Evolutionary conservation across 345 rosid species (phyloP).

Genomic region (Camelina laxa): DNA sequence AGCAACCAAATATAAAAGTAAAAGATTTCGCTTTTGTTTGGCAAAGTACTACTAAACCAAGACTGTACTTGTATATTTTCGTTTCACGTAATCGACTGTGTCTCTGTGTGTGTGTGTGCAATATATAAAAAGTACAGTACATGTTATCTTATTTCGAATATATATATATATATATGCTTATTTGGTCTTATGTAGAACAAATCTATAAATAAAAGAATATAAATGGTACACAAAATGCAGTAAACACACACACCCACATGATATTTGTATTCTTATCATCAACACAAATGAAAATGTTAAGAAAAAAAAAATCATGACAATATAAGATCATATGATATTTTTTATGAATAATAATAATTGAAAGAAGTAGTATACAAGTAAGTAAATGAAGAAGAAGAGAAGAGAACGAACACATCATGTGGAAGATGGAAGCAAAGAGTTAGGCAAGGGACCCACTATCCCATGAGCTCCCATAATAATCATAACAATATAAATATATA

Average conservation of each 20-base stretch:
- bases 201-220: not conserved
- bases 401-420: slow-evolving; percentile 46
- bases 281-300: not conserved
- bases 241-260: slow-evolving; percentile 26
- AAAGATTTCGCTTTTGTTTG: not conserved
- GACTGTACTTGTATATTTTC: not conserved
- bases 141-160: too few species aligned
- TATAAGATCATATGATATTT: too few species aligned
- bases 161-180: not conserved
- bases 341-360: slow-evolving; percentile 1
- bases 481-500: slow-evolving; percentile 19
- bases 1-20: not conserved
- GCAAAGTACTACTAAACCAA: not conserved
- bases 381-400: not conserved
- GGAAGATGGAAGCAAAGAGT: slow-evolving; percentile 49
- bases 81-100: slow-evolving; percentile 3
- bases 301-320: not conserved
- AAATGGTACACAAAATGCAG: not conserved
- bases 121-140: not conserved
- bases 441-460: slow-evolving; percentile 47
- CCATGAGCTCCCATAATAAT: slow-evolving; percentile 24
- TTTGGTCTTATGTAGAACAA: not conserved
- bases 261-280: slow-evolving; percentile 17
- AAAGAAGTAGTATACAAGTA: not conserved
- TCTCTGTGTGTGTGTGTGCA: not conserved